Evolutionary conservation across 2,329 filamentous ascomycete species (phyloP).

Genomic region (Myriangium duriaei): DNA sequence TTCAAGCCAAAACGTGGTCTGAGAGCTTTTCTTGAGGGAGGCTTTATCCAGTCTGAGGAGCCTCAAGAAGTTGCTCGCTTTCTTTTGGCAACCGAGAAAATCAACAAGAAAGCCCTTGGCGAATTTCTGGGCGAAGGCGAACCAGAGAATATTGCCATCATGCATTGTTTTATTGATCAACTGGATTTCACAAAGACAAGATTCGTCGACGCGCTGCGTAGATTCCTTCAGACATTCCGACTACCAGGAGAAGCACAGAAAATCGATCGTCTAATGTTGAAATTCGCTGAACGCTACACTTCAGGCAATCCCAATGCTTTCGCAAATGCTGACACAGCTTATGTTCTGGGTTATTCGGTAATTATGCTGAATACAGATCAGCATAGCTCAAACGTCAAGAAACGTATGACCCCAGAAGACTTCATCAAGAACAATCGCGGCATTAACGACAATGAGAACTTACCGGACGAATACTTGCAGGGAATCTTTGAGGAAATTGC

Average conservation of each 20-base stretch:
- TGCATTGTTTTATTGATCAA: slow-evolving; percentile 92
- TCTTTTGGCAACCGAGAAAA: slow-evolving; percentile 62
- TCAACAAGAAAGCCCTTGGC: slow-evolving; percentile 86
- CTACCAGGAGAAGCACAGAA: slow-evolving; percentile 94
- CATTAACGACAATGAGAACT: slow-evolving; percentile 90
- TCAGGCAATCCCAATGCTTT: slow-evolving; percentile 93
- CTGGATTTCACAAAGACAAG: slow-evolving; percentile 90
- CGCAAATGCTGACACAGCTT: slow-evolving; percentile 94
- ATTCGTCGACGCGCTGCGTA: slow-evolving; percentile 82
- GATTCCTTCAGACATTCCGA: slow-evolving; percentile 89
- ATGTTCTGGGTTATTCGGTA: slow-evolving; percentile 90
- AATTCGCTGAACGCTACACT: slow-evolving; percentile 93
- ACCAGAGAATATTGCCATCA: slow-evolving; percentile 83
- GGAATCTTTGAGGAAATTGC: slow-evolving; percentile 88
- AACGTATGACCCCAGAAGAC: slow-evolving; percentile 87
- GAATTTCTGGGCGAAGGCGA: slow-evolving; percentile 94
- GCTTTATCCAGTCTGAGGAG: slow-evolving; percentile 70
- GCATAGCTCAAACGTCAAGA: slow-evolving; percentile 77
- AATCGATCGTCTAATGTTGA: slow-evolving; percentile 98
- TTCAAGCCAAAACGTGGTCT: slow-evolving; percentile 94
- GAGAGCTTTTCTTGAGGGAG: slow-evolving; percentile 68
- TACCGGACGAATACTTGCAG: slow-evolving; percentile 83
- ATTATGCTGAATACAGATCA: slow-evolving; percentile 94
- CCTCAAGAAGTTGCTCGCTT: slow-evolving; percentile 78
- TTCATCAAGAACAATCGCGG: slow-evolving; percentile 99